A percentile compares a stretch with the other conserved stretches of the same genome.
Evolutionary conservation across 495 filamentous ascomycete genomes (phyloP).

Genomic region (Talaromyces thailandensis): DNA sequence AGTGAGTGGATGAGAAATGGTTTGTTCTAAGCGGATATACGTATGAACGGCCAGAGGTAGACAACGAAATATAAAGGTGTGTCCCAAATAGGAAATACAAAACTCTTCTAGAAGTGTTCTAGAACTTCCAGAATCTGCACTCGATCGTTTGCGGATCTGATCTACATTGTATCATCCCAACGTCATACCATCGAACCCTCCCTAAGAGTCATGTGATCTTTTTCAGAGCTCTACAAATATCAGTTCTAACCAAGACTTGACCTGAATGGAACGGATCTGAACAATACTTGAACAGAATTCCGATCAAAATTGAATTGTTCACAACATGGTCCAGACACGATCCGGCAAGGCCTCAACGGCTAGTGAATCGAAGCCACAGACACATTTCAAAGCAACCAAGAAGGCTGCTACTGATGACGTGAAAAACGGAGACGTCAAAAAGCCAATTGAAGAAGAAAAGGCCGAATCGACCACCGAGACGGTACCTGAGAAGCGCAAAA

Average conservation of each 20-base stretch:
- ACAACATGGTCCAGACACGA: constrained; percentile 2
- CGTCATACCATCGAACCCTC: neutral
- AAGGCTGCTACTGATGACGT: neutral
- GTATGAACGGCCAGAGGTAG: too few relatives aligned
- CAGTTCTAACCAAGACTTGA: neutral
- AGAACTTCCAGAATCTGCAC: neutral
- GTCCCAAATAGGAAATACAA: too few relatives aligned
- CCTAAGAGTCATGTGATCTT: neutral
- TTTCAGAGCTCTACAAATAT: neutral
- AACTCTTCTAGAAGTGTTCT: neutral
- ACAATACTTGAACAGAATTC: neutral
- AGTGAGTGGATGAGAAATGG: neutral
- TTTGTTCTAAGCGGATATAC: too few relatives aligned
- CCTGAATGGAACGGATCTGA: neutral
- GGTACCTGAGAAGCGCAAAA: constrained; percentile 14
- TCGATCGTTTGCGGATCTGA: neutral
- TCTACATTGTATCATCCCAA: neutral
- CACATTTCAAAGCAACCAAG: neutral
- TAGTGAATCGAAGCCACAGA: neutral
- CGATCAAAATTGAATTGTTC: neutral
- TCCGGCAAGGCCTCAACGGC: neutral
- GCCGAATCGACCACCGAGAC: constrained; percentile 6
- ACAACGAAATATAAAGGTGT: too few relatives aligned
- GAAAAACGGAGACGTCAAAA: neutral
- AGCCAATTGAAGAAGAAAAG: neutral